Percentiles rank a stretch among this genome's conserved stretches.
These are phyloP conservation scores for Ramaria sp. DNA, from an alignment of 768 basidiomycete species.

Conservation along the genomic window DNA sequence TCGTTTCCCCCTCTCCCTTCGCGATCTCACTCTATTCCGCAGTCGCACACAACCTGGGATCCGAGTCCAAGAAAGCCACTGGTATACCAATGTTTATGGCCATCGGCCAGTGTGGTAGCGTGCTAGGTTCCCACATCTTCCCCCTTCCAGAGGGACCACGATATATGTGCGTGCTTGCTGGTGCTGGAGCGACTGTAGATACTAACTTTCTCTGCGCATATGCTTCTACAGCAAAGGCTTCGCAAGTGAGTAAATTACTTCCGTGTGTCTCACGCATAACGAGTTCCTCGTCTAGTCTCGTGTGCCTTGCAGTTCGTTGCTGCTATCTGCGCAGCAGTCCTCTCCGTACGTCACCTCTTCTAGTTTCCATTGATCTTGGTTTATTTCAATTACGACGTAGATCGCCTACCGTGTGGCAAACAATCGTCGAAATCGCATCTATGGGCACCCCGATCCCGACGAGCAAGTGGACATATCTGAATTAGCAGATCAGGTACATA, in stretches of 20 bases:
- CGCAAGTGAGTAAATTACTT: conserved; percentile 27
- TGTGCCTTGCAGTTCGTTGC: conserved; percentile 46
- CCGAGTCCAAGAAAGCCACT: conserved; percentile 66
- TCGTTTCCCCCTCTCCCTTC: background rate
- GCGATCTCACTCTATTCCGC: background rate
- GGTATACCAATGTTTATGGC: conserved; percentile 74
- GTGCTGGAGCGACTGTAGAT: background rate
- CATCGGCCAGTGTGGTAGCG: conserved; percentile 68
- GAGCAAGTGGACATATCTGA: no score
- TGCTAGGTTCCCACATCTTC: conserved; percentile 68
- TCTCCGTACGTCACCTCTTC: conserved; percentile 30
- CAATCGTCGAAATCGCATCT: no score
- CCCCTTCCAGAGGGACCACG: conserved; percentile 51
- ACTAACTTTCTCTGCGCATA: background rate
- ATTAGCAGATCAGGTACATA: no score
- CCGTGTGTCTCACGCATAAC: background rate
- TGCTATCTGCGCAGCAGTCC: conserved; percentile 38
- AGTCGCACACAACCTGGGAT: conserved; percentile 69
- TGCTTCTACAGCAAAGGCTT: conserved; percentile 40
- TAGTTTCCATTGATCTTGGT: no score
- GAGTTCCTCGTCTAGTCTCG: conserved; percentile 23
- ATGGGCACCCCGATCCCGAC: no score
- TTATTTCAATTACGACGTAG: no score
- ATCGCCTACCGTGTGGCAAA: no score
- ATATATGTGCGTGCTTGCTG: conserved; percentile 41